A percentile compares a stretch with the other conserved stretches of the same genome.
Evolutionary conservation across 2,329 filamentous ascomycete species (phyloP).

Genomic region (Rhytidhysteron rufulum): DNA sequence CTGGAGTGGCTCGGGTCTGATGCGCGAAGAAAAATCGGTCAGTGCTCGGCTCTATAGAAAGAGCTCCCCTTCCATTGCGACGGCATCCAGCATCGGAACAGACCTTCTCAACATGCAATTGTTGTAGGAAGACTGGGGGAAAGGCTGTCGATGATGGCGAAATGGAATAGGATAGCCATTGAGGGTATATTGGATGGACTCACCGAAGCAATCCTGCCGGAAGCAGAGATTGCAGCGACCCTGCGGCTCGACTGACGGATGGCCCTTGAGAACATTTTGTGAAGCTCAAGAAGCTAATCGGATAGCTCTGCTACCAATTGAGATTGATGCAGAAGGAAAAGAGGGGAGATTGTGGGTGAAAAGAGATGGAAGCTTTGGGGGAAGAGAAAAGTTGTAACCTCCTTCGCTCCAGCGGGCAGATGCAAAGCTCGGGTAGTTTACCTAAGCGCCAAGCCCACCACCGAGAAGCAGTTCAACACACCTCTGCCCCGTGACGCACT

Average conservation of each 20-base stretch:
- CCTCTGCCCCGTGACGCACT: no score
- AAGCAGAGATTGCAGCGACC: conserved; percentile 88
- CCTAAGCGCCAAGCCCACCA: no score
- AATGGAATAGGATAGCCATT: conserved; percentile 38
- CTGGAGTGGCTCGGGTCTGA: conserved; percentile 84
- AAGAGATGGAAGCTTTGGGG: conserved; percentile 27
- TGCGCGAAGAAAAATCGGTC: conserved; percentile 45
- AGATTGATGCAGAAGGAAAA: conserved; percentile 38
- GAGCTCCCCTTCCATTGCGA: conserved; percentile 42
- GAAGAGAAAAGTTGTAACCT: conserved; percentile 15
- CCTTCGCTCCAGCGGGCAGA: no score
- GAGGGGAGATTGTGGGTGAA: conserved; percentile 36
- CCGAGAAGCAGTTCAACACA: no score
- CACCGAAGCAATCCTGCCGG: conserved; percentile 90
- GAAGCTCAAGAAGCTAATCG: conserved; percentile 41
- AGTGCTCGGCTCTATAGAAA: conserved; percentile 38
- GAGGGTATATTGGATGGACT: conserved; percentile 55
- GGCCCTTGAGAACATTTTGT: conserved; percentile 95
- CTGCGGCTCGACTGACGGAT: conserved; percentile 94
- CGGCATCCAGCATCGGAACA: conserved; percentile 20
- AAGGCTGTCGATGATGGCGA: conserved; percentile 29
- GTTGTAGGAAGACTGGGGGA: conserved; percentile 26
- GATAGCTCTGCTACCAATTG: conserved; percentile 42
- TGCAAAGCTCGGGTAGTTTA: no score
- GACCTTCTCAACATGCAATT: conserved; percentile 37